phyloP scores from a whole-genome alignment of 139 green algal genomes.

The Chlorella sorokiniana region DNA sequence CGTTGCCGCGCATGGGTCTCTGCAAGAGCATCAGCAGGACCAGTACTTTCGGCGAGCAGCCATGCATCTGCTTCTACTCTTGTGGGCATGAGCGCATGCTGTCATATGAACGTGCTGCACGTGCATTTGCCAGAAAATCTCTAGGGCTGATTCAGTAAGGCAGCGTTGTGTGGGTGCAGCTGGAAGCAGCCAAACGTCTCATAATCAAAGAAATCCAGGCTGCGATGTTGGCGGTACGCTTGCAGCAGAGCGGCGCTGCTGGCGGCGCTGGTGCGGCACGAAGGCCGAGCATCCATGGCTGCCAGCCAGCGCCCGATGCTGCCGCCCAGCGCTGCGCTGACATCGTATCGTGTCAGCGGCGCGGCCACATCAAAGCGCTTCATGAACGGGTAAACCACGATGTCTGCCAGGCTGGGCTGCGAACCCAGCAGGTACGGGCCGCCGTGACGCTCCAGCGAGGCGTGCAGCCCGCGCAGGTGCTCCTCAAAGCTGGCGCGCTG shows the following conservation, averaged over 20 bases:
- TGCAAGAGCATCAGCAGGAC: background rate
- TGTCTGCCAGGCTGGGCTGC: conserved; percentile 40
- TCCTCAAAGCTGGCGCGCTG: conserved; percentile 51
- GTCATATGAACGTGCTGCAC: background rate
- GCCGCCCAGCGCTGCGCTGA: conserved; percentile 9
- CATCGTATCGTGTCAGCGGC: conserved; percentile 23
- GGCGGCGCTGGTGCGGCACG: conserved; percentile 35
- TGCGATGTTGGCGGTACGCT: conserved; percentile 49
- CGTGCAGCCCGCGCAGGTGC: conserved; percentile 4
- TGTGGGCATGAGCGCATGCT: too few species aligned
- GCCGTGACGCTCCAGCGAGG: conserved; percentile 25
- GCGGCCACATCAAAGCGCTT: conserved; percentile 40
- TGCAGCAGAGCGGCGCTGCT: conserved; percentile 38
- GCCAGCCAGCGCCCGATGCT: conserved; percentile 41
- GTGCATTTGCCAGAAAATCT: background rate
- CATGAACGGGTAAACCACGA: conserved; percentile 49
- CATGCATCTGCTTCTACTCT: too few species aligned
- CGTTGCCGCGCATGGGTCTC: too few species aligned
- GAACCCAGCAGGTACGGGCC: conserved; percentile 48
- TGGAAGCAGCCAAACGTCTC: conserved; percentile 36
- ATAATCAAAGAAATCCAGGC: conserved; percentile 77
- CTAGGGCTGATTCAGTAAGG: background rate
- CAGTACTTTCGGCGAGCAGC: background rate
- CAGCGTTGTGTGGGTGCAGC: conserved; percentile 60
- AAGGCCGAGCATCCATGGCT: conserved; percentile 40